A percentile compares a stretch with the other conserved stretches of the same genome.
Conservation (phyloP, 1,284 basidiomycete species). For the Pholiota adiposa region DNA sequence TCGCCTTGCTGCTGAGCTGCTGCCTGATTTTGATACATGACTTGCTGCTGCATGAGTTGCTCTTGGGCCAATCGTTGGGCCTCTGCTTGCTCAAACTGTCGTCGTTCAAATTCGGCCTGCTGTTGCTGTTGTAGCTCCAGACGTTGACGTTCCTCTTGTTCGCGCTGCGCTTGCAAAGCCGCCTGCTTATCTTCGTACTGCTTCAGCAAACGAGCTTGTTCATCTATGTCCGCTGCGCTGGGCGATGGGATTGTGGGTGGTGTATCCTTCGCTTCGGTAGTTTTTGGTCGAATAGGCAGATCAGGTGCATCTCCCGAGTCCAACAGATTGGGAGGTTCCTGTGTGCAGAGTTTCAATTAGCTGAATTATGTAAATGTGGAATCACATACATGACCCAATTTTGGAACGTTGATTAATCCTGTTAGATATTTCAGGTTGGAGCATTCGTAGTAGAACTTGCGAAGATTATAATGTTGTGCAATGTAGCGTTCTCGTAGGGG, state of each 20-base stretch:
- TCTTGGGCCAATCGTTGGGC: conserved; percentile 90
- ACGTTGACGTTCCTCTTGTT: conserved; percentile 82
- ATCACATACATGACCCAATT: conserved; percentile 81
- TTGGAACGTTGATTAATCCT: conserved; percentile 94
- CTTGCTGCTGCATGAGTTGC: conserved; percentile 81
- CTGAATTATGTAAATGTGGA: neutral
- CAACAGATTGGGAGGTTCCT: conserved; percentile 94
- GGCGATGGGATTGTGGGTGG: conserved; percentile 73
- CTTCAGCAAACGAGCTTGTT: conserved; percentile 95
- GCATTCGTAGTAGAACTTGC: conserved; percentile 98
- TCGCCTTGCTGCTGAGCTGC: conserved; percentile 73
- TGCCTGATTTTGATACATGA: conserved; percentile 75
- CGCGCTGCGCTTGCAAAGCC: conserved; percentile 78
- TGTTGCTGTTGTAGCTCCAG: conserved; percentile 82
- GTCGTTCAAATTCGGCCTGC: conserved; percentile 89
- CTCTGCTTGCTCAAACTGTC: conserved; percentile 88
- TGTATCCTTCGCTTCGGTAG: conserved; percentile 54
- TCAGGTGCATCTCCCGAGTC: conserved; percentile 86
- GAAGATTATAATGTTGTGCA: conserved; percentile 87
- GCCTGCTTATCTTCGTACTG: conserved; percentile 97
- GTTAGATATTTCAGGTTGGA: conserved; percentile 97
- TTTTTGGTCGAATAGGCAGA: conserved; percentile 85
- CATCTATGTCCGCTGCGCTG: conserved; percentile 80
- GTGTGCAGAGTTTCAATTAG: conserved; percentile 10
- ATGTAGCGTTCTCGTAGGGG: conserved; percentile 86